Percentiles rank a stretch among this genome's conserved stretches.
Evolutionary conservation across 331 rosid genomes (phyloP).

Genomic region (Quercus lobata): DNA sequence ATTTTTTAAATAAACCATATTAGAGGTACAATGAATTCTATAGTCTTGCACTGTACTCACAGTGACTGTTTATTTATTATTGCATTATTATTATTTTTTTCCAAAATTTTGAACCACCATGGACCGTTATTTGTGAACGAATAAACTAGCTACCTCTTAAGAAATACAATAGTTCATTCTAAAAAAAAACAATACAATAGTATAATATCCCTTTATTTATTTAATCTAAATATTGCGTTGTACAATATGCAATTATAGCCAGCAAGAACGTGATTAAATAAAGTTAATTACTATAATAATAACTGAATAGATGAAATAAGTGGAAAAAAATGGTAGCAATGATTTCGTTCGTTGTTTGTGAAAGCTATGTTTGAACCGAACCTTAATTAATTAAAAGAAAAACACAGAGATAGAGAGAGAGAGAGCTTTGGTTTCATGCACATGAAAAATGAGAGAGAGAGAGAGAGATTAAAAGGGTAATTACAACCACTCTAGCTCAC

Average conservation of each 20-base stretch:
- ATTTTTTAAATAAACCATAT: slow-evolving; percentile 2
- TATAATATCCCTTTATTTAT: background rate
- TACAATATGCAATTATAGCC: background rate
- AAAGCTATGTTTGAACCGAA: slow-evolving; percentile 27
- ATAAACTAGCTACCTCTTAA: background rate
- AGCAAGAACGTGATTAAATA: background rate
- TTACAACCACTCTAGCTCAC: background rate
- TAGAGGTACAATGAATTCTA: slow-evolving; percentile 3
- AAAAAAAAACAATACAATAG: background rate
- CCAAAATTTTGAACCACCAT: background rate
- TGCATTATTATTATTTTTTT: background rate
- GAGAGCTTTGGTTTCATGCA: background rate
- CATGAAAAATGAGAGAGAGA: background rate
- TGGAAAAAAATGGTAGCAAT: slow-evolving; percentile 16
- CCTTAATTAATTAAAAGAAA: background rate
- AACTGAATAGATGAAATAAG: slow-evolving; percentile 11
- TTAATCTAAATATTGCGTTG: background rate
- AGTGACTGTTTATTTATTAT: background rate
- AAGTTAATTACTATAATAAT: background rate
- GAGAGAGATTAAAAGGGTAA: background rate
- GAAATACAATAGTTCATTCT: background rate
- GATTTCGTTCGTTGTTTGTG: slow-evolving; percentile 24
- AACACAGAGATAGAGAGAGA: background rate
- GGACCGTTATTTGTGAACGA: slow-evolving; percentile 1
- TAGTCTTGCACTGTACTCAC: background rate